These are phyloP conservation scores for Blepharisma undulans DNA, from an alignment of 169 alveolate species.

Conservation along the genomic window DNA sequence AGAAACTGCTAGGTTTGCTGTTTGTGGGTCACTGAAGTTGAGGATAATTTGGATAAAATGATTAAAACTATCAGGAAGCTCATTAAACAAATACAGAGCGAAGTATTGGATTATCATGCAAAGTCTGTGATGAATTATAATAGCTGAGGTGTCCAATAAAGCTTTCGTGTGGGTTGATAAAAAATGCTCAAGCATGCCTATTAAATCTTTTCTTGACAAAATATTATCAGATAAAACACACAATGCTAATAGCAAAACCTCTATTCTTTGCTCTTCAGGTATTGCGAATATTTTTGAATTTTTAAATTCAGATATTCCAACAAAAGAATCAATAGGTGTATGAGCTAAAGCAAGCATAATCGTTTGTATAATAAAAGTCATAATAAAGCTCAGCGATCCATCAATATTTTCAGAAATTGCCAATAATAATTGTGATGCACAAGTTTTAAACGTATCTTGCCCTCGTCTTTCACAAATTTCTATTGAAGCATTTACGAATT, in stretches of 20 bases:
- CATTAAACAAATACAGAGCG: background rate
- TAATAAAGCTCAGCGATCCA: conserved; percentile 54
- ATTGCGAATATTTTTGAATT: background rate
- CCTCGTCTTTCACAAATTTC: conserved; percentile 74
- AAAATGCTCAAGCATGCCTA: background rate
- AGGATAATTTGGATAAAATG: background rate
- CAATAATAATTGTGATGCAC: conserved; percentile 70
- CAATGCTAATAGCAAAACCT: background rate
- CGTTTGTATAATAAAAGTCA: background rate
- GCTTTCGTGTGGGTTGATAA: background rate
- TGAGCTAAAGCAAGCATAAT: background rate
- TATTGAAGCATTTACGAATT: conserved; percentile 63
- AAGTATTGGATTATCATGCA: conserved; percentile 14
- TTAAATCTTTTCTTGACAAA: background rate
- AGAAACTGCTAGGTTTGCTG: background rate
- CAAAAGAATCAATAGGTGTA: background rate
- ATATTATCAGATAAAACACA: background rate
- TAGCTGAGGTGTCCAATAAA: background rate
- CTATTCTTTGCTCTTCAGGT: background rate
- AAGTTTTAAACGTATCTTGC: conserved; percentile 55
- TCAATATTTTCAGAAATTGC: conserved; percentile 69
- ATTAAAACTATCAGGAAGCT: background rate
- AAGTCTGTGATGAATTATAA: background rate
- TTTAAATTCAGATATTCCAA: background rate
- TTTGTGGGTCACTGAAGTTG: background rate